phyloP scores from a whole-genome alignment of 1,284 basidiomycete genomes.

The Trichosporon faecale region DNA sequence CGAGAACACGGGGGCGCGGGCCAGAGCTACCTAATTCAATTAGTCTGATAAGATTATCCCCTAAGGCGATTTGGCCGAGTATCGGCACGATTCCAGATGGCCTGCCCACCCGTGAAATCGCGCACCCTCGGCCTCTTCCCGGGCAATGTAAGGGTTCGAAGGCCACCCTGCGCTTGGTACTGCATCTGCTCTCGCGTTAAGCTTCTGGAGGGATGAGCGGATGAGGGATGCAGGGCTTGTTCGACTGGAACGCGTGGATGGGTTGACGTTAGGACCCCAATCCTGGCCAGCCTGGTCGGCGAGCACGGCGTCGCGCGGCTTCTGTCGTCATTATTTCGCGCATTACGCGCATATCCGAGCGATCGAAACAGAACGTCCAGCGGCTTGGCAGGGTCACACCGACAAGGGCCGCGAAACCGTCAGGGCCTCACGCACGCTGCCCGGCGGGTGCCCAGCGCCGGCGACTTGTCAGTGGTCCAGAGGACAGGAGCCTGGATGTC shows the following conservation, averaged over 20 bases:
- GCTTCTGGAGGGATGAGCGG: neutral
- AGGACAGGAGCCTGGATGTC: neutral
- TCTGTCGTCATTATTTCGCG: neutral
- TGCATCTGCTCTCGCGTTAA: neutral
- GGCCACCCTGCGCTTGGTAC: neutral
- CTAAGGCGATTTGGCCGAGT: slow-evolving; percentile 1
- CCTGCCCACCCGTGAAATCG: neutral
- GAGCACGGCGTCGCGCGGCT: neutral
- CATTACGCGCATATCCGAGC: neutral
- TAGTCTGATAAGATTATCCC: neutral
- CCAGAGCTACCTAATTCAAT: neutral
- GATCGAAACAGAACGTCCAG: neutral
- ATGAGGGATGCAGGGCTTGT: neutral
- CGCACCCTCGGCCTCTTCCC: neutral
- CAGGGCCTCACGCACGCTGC: neutral
- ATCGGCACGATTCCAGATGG: neutral
- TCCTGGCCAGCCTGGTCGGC: neutral
- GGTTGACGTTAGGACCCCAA: neutral
- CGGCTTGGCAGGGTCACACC: neutral
- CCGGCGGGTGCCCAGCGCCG: too few species aligned
- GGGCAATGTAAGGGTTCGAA: neutral
- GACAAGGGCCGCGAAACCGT: neutral
- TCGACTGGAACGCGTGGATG: neutral
- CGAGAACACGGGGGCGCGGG: neutral
- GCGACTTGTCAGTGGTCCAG: neutral